These are phyloP conservation scores for Ophiostoma piceae DNA, from an alignment of 2,329 filamentous ascomycete genomes.

Conservation along the genomic window DNA sequence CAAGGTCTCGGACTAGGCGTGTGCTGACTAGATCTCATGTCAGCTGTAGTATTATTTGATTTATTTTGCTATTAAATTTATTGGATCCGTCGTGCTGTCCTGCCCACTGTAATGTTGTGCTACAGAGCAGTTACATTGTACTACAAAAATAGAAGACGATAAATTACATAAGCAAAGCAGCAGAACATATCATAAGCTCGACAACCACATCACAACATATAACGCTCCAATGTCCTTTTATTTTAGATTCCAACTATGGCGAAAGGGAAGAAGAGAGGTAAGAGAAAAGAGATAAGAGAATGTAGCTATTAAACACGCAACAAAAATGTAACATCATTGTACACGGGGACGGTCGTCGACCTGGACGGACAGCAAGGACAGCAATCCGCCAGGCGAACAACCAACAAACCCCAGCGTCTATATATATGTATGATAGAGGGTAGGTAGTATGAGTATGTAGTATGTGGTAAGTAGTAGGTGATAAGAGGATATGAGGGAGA, in stretches of 20 bases:
- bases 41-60: neutral
- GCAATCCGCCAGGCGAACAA: neutral
- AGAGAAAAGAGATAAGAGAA: slow-evolving; percentile 18
- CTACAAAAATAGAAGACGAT: neutral
- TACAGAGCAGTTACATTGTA: neutral
- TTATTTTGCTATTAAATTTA: neutral
- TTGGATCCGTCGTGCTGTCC: neutral
- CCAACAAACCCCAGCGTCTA: slow-evolving; percentile 17
- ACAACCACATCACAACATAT: neutral
- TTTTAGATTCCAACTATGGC: slow-evolving; percentile 21
- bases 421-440: slow-evolving; percentile 14
- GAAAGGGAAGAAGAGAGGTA: slow-evolving; percentile 4
- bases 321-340: slow-evolving; percentile 23
- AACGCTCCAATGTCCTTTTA: slow-evolving; percentile 10
- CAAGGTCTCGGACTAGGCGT: neutral
- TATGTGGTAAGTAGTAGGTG: neutral
- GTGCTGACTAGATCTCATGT: neutral
- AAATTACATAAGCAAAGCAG: neutral
- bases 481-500: slow-evolving; percentile 6
- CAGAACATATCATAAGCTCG: neutral
- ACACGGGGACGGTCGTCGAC: slow-evolving; percentile 20
- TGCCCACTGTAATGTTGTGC: too few relatives aligned
- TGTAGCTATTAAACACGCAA: slow-evolving; percentile 24
- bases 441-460: slow-evolving; percentile 8
- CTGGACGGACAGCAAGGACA: neutral